phyloP scores from a whole-genome alignment of 768 basidiomycete genomes.

The Holtermanniella nyarrowii region DNA sequence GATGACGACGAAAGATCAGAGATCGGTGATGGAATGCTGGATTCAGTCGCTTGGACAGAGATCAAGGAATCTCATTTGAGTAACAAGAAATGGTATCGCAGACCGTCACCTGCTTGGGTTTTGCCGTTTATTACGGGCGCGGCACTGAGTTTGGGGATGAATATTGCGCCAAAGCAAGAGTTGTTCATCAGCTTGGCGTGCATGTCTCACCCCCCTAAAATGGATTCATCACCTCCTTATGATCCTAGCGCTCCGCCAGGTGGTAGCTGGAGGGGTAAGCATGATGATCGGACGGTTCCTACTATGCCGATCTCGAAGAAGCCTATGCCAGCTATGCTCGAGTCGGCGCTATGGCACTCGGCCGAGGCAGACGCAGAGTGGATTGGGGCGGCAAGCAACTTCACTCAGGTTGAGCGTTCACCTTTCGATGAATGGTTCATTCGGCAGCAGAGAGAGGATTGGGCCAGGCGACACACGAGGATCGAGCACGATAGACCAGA shows the following conservation, averaged over 20 bases:
- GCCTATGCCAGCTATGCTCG: neutral
- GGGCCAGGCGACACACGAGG: neutral
- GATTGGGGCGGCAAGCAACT: neutral
- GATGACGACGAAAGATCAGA: neutral
- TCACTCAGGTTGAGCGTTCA: neutral
- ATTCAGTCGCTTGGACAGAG: neutral
- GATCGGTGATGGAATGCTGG: neutral
- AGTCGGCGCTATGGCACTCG: neutral
- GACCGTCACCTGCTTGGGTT: conserved; percentile 24
- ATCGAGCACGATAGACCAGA: neutral
- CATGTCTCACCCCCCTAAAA: conserved; percentile 35
- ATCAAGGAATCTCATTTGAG: neutral
- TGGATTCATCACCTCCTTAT: neutral
- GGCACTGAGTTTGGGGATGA: conserved; percentile 32
- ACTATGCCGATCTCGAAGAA: neutral
- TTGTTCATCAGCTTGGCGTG: conserved; percentile 38
- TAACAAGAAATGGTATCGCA: neutral
- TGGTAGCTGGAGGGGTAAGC: neutral
- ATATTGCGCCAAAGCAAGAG: conserved; percentile 32
- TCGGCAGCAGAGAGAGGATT: neutral
- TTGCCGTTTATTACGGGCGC: conserved; percentile 28
- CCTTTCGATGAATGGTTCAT: neutral
- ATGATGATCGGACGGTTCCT: neutral
- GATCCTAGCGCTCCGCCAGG: neutral
- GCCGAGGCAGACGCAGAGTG: neutral